Percentiles rank a stretch among this genome's conserved stretches.
Conservation (phyloP, 768 basidiomycete species). For the Paxillus rubicundulus region DNA sequence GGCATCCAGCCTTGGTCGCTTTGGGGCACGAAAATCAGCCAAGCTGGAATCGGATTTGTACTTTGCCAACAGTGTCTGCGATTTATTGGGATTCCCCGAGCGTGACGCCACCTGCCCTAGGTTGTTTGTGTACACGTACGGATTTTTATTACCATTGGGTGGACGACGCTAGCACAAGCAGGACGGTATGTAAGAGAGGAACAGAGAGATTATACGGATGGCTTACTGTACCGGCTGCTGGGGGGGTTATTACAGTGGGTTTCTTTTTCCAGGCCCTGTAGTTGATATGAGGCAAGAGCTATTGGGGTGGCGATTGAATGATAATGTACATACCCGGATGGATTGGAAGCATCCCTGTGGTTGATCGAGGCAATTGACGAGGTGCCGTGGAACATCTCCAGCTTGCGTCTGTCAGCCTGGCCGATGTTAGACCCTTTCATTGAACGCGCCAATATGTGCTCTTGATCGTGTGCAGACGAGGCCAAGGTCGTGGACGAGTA, state of each 20-base stretch:
- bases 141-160: not conserved
- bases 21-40: conserved; percentile 9
- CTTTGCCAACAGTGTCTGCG: conserved; percentile 20
- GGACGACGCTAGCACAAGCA: conserved; percentile 10
- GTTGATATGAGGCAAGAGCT: conserved; percentile 5
- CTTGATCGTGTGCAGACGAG: conserved; percentile 13
- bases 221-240: conserved; percentile 16
- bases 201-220: not conserved
- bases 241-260: conserved; percentile 23
- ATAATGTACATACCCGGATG: conserved; percentile 15
- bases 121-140: conserved; percentile 2
- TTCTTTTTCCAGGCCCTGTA: conserved; percentile 16
- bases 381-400: conserved; percentile 10
- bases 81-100: conserved; percentile 25
- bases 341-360: conserved; percentile 31
- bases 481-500: not conserved
- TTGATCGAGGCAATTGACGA: conserved; percentile 13
- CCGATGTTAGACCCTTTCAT: conserved; percentile 8
- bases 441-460: conserved; percentile 3
- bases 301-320: not conserved
- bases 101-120: not conserved
- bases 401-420: conserved; percentile 8
- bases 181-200: conserved; percentile 1
- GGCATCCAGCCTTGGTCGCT: conserved; percentile 24
- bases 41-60: not conserved